phyloP scores from a whole-genome alignment of 2,329 filamentous ascomycete genomes.

The Monilinia vaccinii-corymbosi region DNA sequence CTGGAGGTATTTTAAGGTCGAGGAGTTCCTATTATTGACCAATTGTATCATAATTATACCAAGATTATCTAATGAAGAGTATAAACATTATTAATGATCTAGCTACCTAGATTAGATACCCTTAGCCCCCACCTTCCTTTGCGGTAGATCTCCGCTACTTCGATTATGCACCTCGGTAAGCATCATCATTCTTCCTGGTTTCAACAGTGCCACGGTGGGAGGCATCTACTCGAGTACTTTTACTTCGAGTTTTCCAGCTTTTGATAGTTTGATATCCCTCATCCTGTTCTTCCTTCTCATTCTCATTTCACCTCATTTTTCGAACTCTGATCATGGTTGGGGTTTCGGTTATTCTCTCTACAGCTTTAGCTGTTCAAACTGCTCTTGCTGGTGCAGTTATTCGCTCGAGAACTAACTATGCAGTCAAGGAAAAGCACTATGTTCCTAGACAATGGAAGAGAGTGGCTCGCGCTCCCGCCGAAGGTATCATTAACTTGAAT shows the following conservation, averaged over 20 bases:
- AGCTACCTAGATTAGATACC: not conserved
- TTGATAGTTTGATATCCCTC: not conserved
- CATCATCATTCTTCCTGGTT: not conserved
- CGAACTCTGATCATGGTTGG: conserved; percentile 7
- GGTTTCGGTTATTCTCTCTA: conserved; percentile 4
- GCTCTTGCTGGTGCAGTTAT: conserved; percentile 4
- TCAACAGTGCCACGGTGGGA: too few relatives aligned
- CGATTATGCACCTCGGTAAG: not conserved
- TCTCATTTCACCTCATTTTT: not conserved
- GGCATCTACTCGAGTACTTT: too few relatives aligned
- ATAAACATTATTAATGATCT: too few relatives aligned
- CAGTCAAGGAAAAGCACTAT: conserved; percentile 46
- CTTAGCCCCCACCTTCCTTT: conserved; percentile 1
- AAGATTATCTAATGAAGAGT: not conserved
- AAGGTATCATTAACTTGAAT: conserved; percentile 43
- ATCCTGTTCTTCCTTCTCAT: not conserved
- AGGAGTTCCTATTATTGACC: not conserved
- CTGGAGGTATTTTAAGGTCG: not conserved
- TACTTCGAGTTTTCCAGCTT: not conserved
- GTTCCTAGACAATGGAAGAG: conserved; percentile 43
- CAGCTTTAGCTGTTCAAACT: conserved; percentile 10
- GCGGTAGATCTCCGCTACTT: not conserved
- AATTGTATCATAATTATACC: not conserved
- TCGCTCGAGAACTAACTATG: conserved; percentile 30
- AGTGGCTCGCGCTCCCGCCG: conserved; percentile 37